These are phyloP conservation scores for Meyerozyma guilliermondii DNA, from an alignment of 1,139 yeast genomes.

Conservation along the genomic window DNA sequence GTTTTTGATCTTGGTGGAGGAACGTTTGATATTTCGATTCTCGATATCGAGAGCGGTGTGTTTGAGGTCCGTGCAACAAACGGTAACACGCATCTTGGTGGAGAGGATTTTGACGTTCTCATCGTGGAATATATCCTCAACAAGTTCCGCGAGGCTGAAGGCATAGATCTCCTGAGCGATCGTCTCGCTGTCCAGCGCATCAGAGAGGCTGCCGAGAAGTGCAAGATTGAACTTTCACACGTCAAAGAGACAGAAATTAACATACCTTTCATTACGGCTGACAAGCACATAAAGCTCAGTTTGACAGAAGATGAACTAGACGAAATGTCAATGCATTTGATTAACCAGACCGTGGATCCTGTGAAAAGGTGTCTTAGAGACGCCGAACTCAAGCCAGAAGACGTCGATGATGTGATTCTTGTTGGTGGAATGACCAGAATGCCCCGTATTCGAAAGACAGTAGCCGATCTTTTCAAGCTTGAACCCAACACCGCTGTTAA, in stretches of 20 bases:
- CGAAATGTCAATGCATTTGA: slow-evolving; percentile 54
- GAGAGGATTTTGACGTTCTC: slow-evolving; percentile 73
- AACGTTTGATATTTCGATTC: slow-evolving; percentile 73
- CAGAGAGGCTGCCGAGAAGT: slow-evolving; percentile 66
- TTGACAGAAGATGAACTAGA: slow-evolving; percentile 64
- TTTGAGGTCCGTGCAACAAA: slow-evolving; percentile 80
- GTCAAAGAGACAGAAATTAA: slow-evolving; percentile 50
- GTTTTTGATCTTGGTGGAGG: slow-evolving; percentile 85
- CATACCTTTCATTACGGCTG: slow-evolving; percentile 56
- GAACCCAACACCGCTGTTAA: slow-evolving; percentile 63
- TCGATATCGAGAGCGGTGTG: slow-evolving; percentile 77
- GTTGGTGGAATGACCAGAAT: slow-evolving; percentile 87
- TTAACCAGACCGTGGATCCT: slow-evolving; percentile 59
- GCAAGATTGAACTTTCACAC: slow-evolving; percentile 68
- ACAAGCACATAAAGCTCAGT: slow-evolving; percentile 45
- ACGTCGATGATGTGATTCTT: slow-evolving; percentile 64
- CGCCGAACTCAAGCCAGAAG: slow-evolving; percentile 57
- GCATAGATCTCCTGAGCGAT: slow-evolving; percentile 41
- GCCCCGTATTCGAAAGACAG: slow-evolving; percentile 65
- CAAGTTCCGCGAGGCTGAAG: slow-evolving; percentile 38
- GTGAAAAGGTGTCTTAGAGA: slow-evolving; percentile 65
- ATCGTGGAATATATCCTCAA: slow-evolving; percentile 50
- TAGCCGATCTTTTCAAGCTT: slow-evolving; percentile 51
- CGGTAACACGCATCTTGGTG: slow-evolving; percentile 82
- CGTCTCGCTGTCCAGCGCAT: slow-evolving; percentile 58